phyloP scores from a whole-genome alignment of 1,284 basidiomycete genomes.

The Phylloporus sp. region DNA sequence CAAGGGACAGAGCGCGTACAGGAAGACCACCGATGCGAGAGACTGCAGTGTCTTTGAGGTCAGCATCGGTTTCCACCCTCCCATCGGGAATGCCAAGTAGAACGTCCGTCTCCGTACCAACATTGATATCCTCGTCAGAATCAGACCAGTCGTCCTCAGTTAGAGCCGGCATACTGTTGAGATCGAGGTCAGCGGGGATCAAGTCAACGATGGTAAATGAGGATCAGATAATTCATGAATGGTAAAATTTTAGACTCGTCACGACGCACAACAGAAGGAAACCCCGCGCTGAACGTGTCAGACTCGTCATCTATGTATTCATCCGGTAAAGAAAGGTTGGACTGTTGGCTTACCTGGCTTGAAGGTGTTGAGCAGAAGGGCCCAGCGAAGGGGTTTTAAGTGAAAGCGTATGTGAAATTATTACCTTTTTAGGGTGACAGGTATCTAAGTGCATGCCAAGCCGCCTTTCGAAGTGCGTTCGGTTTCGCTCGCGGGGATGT shows the following conservation, averaged over 20 bases:
- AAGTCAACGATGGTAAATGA: slow-evolving; percentile 20
- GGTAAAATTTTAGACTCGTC: slow-evolving; percentile 76
- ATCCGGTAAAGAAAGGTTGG: slow-evolving; percentile 51
- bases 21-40: slow-evolving; percentile 87
- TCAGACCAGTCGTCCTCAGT: slow-evolving; percentile 77
- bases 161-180: slow-evolving; percentile 44
- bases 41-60: slow-evolving; percentile 76
- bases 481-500: slow-evolving; percentile 51
- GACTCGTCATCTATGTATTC: slow-evolving; percentile 91
- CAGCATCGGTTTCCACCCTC: slow-evolving; percentile 57
- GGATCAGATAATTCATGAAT: slow-evolving; percentile 91
- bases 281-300: slow-evolving; percentile 65
- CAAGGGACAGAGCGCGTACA: slow-evolving; percentile 69
- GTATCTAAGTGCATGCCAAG: neutral
- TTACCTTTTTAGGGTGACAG: slow-evolving; percentile 29
- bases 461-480: neutral
- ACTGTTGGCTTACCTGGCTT: slow-evolving; percentile 37
- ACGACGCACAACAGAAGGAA: slow-evolving; percentile 61
- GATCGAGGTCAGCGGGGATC: slow-evolving; percentile 30
- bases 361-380: slow-evolving; percentile 12
- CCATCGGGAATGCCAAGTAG: slow-evolving; percentile 82
- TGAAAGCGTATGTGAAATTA: slow-evolving; percentile 25
- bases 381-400: neutral
- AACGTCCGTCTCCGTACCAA: slow-evolving; percentile 73
- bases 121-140: slow-evolving; percentile 67